phyloP scores from a whole-genome alignment of 805 yeast species.

The Tanozyma kutaoensis region DNA sequence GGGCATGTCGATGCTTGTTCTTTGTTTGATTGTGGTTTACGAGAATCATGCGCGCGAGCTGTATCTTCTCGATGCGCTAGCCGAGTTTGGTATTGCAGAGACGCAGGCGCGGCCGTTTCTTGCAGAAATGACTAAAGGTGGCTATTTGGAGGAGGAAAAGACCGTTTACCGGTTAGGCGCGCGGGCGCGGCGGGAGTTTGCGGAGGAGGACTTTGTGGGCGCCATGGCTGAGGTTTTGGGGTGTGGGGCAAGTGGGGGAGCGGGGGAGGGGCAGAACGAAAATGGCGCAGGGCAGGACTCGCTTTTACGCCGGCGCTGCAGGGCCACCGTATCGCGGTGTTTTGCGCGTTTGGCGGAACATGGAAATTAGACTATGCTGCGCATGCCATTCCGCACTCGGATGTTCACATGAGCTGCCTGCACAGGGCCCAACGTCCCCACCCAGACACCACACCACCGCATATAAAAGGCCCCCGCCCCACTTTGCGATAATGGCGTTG shows the following conservation, averaged over 20 bases:
- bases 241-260: slow-evolving; percentile 14
- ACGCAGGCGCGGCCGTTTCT: slow-evolving; percentile 9
- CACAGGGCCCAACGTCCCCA: not conserved
- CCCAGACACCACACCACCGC: not conserved
- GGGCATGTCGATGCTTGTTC: slow-evolving; percentile 16
- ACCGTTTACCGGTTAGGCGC: slow-evolving; percentile 15
- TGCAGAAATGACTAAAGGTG: slow-evolving; percentile 8
- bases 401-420: no score
- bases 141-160: slow-evolving; percentile 14
- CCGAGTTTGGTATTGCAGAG: slow-evolving; percentile 13
- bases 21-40: slow-evolving; percentile 15
- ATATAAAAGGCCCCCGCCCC: not conserved
- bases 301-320: no score
- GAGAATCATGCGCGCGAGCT: slow-evolving; percentile 18
- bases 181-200: slow-evolving; percentile 5
- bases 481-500: slow-evolving; percentile 31
- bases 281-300: no score
- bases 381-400: no score
- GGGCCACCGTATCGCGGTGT: no score
- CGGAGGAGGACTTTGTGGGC: slow-evolving; percentile 5
- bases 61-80: slow-evolving; percentile 10
- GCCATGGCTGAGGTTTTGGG: slow-evolving; percentile 21
- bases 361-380: no score
- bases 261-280: not conserved
- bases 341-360: no score